These are phyloP conservation scores for Hyphopichia homilentoma DNA, from an alignment of 805 yeast species.

Conservation along the genomic window DNA sequence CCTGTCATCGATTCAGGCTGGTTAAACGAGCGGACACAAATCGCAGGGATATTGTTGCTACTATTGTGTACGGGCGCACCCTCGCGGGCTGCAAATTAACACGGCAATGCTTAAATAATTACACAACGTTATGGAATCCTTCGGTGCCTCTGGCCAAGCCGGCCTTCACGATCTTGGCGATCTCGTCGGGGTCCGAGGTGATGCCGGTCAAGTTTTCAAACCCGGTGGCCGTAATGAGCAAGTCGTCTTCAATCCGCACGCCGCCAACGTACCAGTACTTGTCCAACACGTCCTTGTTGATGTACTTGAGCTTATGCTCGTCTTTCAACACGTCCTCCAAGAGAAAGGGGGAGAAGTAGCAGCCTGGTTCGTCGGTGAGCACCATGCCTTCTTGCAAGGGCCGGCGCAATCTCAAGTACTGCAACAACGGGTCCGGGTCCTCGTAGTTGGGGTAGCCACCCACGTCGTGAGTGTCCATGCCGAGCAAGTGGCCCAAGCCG, in stretches of 20 bases:
- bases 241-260: slow-evolving; percentile 93
- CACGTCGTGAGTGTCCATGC: slow-evolving; percentile 95
- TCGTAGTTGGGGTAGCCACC: slow-evolving; percentile 85
- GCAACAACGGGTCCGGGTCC: slow-evolving; percentile 74
- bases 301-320: slow-evolving; percentile 49
- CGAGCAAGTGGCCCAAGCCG: slow-evolving; percentile 90
- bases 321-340: slow-evolving; percentile 57
- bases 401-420: slow-evolving; percentile 80
- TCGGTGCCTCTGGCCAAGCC: slow-evolving; percentile 62
- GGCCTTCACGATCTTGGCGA: slow-evolving; percentile 66
- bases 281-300: slow-evolving; percentile 62
- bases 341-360: slow-evolving; percentile 82
- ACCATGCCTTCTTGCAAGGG: slow-evolving; percentile 72
- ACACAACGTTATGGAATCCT: slow-evolving; percentile 57
- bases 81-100: no score
- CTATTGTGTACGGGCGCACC: no score
- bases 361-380: slow-evolving; percentile 93
- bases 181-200: slow-evolving; percentile 83
- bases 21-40: no score
- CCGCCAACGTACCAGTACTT: slow-evolving; percentile 93
- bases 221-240: slow-evolving; percentile 73
- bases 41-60: no score
- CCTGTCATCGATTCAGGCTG: no score
- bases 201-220: slow-evolving; percentile 77
- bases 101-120: no score